Percentiles rank a stretch among this genome's conserved stretches.
Conservation (phyloP, 176 grass and related monocot species). For the Calamus simplicifolius region DNA sequence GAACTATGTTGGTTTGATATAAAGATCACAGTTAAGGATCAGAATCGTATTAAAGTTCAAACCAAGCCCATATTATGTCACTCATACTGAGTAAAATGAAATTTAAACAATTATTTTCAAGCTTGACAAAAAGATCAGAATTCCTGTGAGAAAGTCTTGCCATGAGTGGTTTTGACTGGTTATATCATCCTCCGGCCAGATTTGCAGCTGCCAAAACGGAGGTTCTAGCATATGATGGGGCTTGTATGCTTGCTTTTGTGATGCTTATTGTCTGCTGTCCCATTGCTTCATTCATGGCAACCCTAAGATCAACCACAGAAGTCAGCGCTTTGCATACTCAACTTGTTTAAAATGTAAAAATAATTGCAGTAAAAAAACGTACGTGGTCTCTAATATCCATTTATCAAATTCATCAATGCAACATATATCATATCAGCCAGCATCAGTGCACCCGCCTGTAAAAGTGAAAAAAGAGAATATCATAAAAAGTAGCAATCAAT, state of each 20-base stretch:
- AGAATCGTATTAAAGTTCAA: too few species aligned
- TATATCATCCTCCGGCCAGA: slow-evolving; percentile 88
- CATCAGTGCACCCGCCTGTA: slow-evolving; percentile 96
- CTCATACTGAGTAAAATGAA: too few species aligned
- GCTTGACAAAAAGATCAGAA: background rate
- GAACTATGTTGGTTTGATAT: too few species aligned
- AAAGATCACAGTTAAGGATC: too few species aligned
- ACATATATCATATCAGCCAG: slow-evolving; percentile 91
- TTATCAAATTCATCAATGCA: slow-evolving; percentile 99
- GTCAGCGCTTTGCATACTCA: slow-evolving; percentile 11
- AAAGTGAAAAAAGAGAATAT: slow-evolving; percentile 5
- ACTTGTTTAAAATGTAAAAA: background rate
- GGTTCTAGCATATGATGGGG: slow-evolving; percentile 88
- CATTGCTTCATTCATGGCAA: slow-evolving; percentile 99
- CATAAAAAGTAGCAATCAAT: slow-evolving; percentile 9
- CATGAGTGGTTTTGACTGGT: slow-evolving; percentile 94
- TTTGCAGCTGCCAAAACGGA: slow-evolving; percentile 98
- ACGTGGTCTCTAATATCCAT: slow-evolving; percentile 99
- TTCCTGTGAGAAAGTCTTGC: slow-evolving; percentile 19
- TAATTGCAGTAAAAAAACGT: background rate
- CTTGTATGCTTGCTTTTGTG: slow-evolving; percentile 99
- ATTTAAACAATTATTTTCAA: too few species aligned
- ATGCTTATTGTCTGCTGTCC: slow-evolving; percentile 99
- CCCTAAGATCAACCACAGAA: slow-evolving; percentile 38
- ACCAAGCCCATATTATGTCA: too few species aligned